phyloP scores from a whole-genome alignment of 1,284 basidiomycete genomes.

The Albatrellus sp. region DNA sequence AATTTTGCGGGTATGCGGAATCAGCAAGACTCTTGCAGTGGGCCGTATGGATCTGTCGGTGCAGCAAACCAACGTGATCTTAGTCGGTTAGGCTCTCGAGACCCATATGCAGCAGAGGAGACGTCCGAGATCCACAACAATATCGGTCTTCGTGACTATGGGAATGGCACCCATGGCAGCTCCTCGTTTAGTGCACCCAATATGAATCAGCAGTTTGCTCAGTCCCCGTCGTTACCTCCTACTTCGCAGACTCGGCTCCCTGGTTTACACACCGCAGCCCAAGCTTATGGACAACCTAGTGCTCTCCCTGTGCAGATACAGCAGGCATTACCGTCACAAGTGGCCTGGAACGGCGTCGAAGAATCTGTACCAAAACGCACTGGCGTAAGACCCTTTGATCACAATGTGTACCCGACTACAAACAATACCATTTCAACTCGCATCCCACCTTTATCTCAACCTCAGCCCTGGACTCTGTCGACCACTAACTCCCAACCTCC shows the following conservation, averaged over 20 bases:
- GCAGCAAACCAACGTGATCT: conserved; percentile 9
- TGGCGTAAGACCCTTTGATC: conserved; percentile 9
- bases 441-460: conserved; percentile 5
- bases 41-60: conserved; percentile 3
- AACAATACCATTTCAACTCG: conserved; percentile 11
- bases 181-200: conserved; percentile 15
- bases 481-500: conserved; percentile 11
- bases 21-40: conserved; percentile 5
- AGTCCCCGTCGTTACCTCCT: conserved; percentile 18
- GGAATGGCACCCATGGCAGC: conserved; percentile 8
- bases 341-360: conserved; percentile 7
- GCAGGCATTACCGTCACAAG: conserved; percentile 1
- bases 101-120: conserved; percentile 6
- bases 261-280: background rate
- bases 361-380: conserved; percentile 10
- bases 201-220: conserved; percentile 17
- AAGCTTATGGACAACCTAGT: conserved; percentile 13
- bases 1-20: background rate
- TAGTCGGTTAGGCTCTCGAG: conserved; percentile 8
- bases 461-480: conserved; percentile 6
- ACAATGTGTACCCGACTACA: conserved; percentile 8
- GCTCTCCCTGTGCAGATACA: conserved; percentile 5
- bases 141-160: conserved; percentile 8
- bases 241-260: conserved; percentile 9
- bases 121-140: conserved; percentile 6